phyloP scores from a whole-genome alignment of 202 grass and related monocot genomes.

The Bolboschoenoplectus hybrid region DNA sequence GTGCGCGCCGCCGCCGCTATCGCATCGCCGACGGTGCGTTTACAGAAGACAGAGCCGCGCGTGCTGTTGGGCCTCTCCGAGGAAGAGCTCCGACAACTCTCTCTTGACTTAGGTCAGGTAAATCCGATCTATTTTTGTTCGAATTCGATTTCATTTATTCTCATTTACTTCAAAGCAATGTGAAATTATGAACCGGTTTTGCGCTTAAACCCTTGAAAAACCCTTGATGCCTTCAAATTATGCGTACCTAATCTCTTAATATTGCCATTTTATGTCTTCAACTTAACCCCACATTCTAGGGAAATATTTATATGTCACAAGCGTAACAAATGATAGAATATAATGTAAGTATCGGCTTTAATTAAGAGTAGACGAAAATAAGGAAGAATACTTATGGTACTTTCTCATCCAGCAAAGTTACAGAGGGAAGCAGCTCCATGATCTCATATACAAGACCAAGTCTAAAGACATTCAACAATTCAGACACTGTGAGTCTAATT shows the following conservation, averaged over 20 bases:
- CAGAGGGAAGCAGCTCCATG: slow-evolving; percentile 86
- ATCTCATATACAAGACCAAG: slow-evolving; percentile 86
- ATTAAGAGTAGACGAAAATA: background rate
- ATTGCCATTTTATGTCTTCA: background rate
- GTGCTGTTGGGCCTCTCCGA: slow-evolving; percentile 84
- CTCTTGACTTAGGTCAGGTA: slow-evolving; percentile 76
- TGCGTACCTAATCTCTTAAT: background rate
- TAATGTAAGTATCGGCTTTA: background rate
- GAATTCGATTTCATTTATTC: background rate
- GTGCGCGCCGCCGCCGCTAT: slow-evolving; percentile 40
- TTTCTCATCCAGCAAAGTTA: slow-evolving; percentile 69
- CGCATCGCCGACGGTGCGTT: slow-evolving; percentile 21
- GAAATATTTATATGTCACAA: background rate
- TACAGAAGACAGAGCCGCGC: slow-evolving; percentile 41
- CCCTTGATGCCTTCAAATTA: background rate
- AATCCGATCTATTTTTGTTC: background rate
- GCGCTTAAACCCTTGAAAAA: slow-evolving; percentile 15
- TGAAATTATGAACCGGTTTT: background rate
- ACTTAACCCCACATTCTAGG: background rate
- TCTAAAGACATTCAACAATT: slow-evolving; percentile 81
- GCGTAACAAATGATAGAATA: background rate
- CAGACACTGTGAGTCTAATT: slow-evolving; percentile 50
- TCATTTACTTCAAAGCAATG: background rate
- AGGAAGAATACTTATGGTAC: background rate
- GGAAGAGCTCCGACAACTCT: slow-evolving; percentile 78